Base-by-base conservation (phyloP, 306 rosid genomes). In the Sechiopsis laciniata region DNA sequence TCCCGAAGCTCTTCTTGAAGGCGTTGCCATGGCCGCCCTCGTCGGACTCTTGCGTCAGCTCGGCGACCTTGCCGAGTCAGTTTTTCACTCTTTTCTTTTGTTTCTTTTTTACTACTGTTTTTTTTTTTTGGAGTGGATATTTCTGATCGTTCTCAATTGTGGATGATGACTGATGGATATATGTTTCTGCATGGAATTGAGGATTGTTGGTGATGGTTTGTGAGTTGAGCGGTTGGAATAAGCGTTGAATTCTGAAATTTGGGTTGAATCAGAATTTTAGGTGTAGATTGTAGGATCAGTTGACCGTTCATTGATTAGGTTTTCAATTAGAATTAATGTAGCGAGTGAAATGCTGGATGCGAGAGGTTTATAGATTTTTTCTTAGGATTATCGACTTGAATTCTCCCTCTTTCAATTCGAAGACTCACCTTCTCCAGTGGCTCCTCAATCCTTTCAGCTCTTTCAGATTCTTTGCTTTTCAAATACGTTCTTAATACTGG, bases 11-110 rank as follows among this genome's bases (percentile, higher is more conserved):
- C 83, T 95, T 5, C 76, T 95, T 35, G 97, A 95, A 82, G 95
- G 91, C 14, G 88, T 91, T 12, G 90, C 97, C 74, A 87, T 91
- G 93, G 87, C 91, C 0, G 97, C 90, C 56, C 92, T 95, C 42
- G 95, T 85, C 46, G 99, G 97, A 3, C 85, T 95, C 63, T 80
- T 95, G 75, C 99, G 99, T 61, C 99, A 95, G 83, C 97, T 95
- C 77, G 99, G 97, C 1, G 97, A 95, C 87, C 96, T 95, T 32
- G 87, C 97, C 8, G 96, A 91, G 99, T 95, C 37, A 82, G 88
- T 56, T 29, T 59, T 64, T 29, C 40, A 68, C 16, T 6, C 17
- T 52, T 5, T 53, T 16, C 32, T 53, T 16, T 73, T 50, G 52
- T 70, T 29, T 45, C 17, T 46, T 73, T 61, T 7, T 14, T 26